Percentiles rank a stretch among this genome's conserved stretches.
Evolutionary conservation across 768 basidiomycete species (phyloP).

Genomic region (Termitomyces sp.): DNA sequence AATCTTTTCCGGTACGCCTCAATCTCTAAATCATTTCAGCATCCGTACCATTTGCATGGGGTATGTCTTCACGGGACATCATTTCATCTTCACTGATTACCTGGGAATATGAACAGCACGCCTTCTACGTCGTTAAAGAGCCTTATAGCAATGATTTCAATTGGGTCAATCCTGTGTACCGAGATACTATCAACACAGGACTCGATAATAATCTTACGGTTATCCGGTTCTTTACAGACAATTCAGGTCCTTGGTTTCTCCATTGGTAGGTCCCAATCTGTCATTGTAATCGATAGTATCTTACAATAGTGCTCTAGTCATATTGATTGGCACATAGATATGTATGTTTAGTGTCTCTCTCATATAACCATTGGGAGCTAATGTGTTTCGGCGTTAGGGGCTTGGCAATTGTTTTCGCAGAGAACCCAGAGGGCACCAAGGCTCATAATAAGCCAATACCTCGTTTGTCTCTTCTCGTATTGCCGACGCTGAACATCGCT

Average conservation of each 20-base stretch:
- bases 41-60: constrained; percentile 27
- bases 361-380: background rate
- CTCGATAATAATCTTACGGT: constrained; percentile 29
- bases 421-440: constrained; percentile 3
- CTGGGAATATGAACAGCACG: constrained; percentile 19
- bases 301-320: background rate
- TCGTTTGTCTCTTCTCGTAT: background rate
- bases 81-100: background rate
- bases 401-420: constrained; percentile 6
- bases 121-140: constrained; percentile 31
- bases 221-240: constrained; percentile 59
- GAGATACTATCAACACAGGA: constrained; percentile 32
- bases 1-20: constrained; percentile 1
- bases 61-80: constrained; percentile 10
- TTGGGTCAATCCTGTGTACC: constrained; percentile 12
- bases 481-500: background rate
- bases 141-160: constrained; percentile 24
- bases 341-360: background rate
- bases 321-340: constrained; percentile 11
- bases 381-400: background rate
- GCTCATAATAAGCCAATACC: background rate
- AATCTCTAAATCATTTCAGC: constrained; percentile 8
- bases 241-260: constrained; percentile 48
- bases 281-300: background rate
- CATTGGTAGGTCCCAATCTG: background rate